phyloP scores from a whole-genome alignment of 2,329 filamentous ascomycete genomes.

The Gnomoniopsis smithogilvyi region DNA sequence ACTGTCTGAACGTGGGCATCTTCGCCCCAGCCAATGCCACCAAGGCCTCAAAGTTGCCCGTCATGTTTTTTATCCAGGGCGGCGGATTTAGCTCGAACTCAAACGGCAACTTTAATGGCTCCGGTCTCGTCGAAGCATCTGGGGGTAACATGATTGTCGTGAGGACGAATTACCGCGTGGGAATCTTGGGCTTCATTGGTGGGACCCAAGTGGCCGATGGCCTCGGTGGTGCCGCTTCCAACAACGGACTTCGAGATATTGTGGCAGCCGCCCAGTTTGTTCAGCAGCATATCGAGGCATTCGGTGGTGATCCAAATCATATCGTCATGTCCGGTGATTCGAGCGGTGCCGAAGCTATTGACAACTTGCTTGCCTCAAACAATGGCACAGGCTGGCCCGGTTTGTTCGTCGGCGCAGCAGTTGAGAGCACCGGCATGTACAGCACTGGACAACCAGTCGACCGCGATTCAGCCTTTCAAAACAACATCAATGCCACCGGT shows the following conservation, averaged over 20 bases:
- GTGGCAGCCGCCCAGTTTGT: slow-evolving; percentile 42
- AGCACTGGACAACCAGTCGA: slow-evolving; percentile 2
- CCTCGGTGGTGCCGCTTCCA: background rate
- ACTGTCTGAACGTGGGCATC: slow-evolving; percentile 3
- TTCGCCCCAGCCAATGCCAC: slow-evolving; percentile 7
- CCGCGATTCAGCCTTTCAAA: background rate
- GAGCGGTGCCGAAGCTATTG: slow-evolving; percentile 1
- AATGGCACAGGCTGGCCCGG: slow-evolving; percentile 2
- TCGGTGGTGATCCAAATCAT: slow-evolving; percentile 38
- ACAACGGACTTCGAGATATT: slow-evolving; percentile 7
- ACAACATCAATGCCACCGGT: slow-evolving; percentile 4
- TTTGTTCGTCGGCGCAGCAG: slow-evolving; percentile 4
- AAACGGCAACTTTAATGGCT: slow-evolving; percentile 11
- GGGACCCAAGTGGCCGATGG: background rate
- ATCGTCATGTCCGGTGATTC: slow-evolving; percentile 14
- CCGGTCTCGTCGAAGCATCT: slow-evolving; percentile 4
- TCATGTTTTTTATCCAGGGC: slow-evolving; percentile 6
- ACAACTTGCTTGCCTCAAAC: slow-evolving; percentile 9
- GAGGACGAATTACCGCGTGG: slow-evolving; percentile 9
- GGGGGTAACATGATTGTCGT: slow-evolving; percentile 8
- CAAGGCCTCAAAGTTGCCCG: slow-evolving; percentile 1
- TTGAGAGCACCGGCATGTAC: slow-evolving; percentile 2
- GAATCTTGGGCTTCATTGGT: slow-evolving; percentile 9
- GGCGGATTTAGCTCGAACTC: slow-evolving; percentile 10
- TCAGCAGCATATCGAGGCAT: slow-evolving; percentile 39